phyloP scores from a whole-genome alignment of 1,284 basidiomycete species.

The Lignosus rhinocerotis region DNA sequence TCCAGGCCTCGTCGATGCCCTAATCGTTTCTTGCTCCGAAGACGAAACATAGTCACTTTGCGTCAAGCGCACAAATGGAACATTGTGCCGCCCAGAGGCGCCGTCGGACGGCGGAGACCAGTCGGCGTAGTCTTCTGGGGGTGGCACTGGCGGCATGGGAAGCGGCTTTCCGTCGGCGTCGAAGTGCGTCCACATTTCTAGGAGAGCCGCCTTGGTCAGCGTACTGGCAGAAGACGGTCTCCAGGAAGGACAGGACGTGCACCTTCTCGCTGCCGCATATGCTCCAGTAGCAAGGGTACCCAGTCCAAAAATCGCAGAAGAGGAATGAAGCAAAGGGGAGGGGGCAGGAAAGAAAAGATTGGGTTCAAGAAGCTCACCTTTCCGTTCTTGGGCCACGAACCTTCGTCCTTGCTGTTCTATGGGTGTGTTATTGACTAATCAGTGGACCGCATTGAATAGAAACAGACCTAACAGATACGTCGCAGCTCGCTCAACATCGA shows the following conservation, averaged over 20 bases:
- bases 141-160: constrained; percentile 27
- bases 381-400: constrained; percentile 63
- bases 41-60: constrained; percentile 20
- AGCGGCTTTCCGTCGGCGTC: constrained; percentile 29
- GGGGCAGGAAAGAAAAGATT: constrained; percentile 21
- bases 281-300: constrained; percentile 22
- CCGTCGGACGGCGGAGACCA: constrained; percentile 20
- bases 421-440: background rate
- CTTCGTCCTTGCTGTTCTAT: constrained; percentile 63
- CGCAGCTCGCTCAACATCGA: constrained; percentile 81
- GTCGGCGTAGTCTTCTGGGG: constrained; percentile 29
- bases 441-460: background rate
- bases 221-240: constrained; percentile 6
- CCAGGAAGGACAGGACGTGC: constrained; percentile 27
- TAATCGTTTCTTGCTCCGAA: constrained; percentile 18
- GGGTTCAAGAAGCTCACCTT: constrained; percentile 67
- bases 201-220: constrained; percentile 15
- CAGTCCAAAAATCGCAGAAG: constrained; percentile 8
- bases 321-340: constrained; percentile 19
- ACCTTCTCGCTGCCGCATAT: constrained; percentile 36
- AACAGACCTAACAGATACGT: constrained; percentile 70
- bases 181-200: constrained; percentile 10
- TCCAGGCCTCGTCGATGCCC: constrained; percentile 12
- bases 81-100: constrained; percentile 26
- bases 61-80: constrained; percentile 31